These are phyloP conservation scores for Ephemerocybe angulata DNA, from an alignment of 768 basidiomycete species.

Conservation along the genomic window DNA sequence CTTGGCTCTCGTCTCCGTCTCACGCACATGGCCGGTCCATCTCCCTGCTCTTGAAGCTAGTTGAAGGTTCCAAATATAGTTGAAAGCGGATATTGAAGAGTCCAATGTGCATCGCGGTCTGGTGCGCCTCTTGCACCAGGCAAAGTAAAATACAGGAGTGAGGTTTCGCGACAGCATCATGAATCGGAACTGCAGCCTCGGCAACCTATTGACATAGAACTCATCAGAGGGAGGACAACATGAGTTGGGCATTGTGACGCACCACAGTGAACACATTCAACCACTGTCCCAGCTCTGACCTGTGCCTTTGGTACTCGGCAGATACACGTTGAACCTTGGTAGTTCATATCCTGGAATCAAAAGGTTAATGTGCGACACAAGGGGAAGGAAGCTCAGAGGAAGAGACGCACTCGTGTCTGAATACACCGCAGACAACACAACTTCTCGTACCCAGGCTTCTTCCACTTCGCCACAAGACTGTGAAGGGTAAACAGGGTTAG, in stretches of 20 bases:
- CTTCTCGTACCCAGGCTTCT: conserved; percentile 97
- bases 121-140: background rate
- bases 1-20: no score
- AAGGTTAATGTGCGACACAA: background rate
- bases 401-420: conserved; percentile 70
- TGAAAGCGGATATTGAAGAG: no score
- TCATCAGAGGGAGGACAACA: background rate
- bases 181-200: conserved; percentile 91
- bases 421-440: conserved; percentile 96
- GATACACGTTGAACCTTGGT: conserved; percentile 96
- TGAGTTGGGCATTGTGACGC: conserved; percentile 29
- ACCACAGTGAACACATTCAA: conserved; percentile 98
- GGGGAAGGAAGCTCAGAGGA: background rate
- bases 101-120: no score
- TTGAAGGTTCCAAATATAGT: no score
- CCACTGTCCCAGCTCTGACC: conserved; percentile 83
- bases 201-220: conserved; percentile 52
- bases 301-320: conserved; percentile 96
- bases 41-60: no score
- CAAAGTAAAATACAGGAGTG: background rate
- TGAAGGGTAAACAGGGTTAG: conserved; percentile 11
- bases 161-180: conserved; percentile 22
- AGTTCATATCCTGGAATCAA: conserved; percentile 87
- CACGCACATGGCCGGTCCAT: no score
- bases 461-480: conserved; percentile 98